Conservation (phyloP, 2,329 filamentous ascomycete species). For the Rhynchosporium graminicola region DNA sequence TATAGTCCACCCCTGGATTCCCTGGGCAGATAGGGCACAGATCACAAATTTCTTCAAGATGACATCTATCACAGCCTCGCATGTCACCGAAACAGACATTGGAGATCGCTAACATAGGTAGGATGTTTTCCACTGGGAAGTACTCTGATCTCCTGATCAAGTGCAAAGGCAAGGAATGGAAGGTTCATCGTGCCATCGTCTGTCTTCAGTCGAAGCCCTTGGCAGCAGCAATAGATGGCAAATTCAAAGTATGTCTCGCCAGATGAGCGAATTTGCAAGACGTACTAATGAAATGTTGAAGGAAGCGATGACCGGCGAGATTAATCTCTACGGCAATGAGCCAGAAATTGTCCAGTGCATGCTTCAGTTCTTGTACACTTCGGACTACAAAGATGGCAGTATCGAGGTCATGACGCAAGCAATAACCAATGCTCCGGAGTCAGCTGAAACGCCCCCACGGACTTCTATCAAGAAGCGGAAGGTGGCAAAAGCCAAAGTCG, state of each 20-base stretch:
- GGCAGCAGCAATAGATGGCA: conserved; percentile 25
- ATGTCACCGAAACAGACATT: not conserved
- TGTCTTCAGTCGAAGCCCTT: conserved; percentile 31
- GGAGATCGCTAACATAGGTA: not conserved
- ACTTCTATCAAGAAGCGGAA: too few relatives aligned
- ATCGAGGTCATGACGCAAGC: not conserved
- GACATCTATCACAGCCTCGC: conserved; percentile 7
- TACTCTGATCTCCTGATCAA: conserved; percentile 32
- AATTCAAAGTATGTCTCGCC: conserved; percentile 21
- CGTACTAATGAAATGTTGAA: not conserved
- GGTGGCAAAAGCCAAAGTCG: too few relatives aligned
- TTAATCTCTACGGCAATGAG: conserved; percentile 66
- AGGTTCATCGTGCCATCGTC: conserved; percentile 28
- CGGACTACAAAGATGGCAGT: conserved; percentile 8
- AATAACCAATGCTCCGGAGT: too few relatives aligned
- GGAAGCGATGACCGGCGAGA: conserved; percentile 21
- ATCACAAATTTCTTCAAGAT: not conserved
- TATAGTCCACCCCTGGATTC: not conserved
- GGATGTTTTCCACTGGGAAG: conserved; percentile 18
- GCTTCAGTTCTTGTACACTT: conserved; percentile 73
- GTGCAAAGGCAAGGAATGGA: conserved; percentile 22
- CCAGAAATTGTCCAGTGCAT: conserved; percentile 73
- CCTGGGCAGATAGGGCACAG: not conserved
- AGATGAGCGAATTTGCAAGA: not conserved
- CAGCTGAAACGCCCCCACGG: too few relatives aligned